Conservation (phyloP, 2,329 filamentous ascomycete species). For the Nemania sp. region DNA sequence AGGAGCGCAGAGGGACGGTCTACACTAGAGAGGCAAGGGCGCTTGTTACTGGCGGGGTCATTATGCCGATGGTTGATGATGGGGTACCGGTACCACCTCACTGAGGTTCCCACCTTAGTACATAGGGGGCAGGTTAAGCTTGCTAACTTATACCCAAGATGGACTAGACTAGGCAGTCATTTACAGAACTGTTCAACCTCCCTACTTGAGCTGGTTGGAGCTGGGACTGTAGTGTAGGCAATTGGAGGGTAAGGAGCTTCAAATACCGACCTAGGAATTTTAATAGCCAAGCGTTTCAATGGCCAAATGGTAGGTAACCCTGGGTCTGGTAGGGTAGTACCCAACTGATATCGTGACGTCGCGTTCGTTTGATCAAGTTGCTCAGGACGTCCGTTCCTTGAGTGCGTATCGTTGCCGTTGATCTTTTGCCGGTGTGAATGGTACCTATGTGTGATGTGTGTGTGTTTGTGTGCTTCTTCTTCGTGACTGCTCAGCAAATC, state of each 20-base stretch:
- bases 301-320: no score
- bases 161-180: conserved; percentile 13
- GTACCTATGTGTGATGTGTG: no score
- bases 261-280: no score
- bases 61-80: conserved; percentile 7
- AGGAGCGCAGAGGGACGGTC: no score
- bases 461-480: conserved; percentile 17
- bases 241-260: no score
- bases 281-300: no score
- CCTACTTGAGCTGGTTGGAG: not conserved
- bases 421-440: not conserved
- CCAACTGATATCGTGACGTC: not conserved
- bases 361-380: not conserved
- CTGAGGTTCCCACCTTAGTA: conserved; percentile 6
- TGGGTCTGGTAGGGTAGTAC: no score
- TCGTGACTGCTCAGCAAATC: conserved; percentile 24
- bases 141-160: conserved; percentile 10
- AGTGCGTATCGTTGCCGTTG: conserved; percentile 6
- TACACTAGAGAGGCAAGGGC: not conserved
- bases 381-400: not conserved
- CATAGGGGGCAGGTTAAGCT: conserved; percentile 15
- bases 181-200: not conserved
- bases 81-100: conserved; percentile 12
- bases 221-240: not conserved
- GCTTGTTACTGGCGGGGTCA: conserved; percentile 12